A percentile compares a stretch with the other conserved stretches of the same genome.
phyloP scores from a whole-genome alignment of 2,329 filamentous ascomycete species.

The Fusarium luffae region DNA sequence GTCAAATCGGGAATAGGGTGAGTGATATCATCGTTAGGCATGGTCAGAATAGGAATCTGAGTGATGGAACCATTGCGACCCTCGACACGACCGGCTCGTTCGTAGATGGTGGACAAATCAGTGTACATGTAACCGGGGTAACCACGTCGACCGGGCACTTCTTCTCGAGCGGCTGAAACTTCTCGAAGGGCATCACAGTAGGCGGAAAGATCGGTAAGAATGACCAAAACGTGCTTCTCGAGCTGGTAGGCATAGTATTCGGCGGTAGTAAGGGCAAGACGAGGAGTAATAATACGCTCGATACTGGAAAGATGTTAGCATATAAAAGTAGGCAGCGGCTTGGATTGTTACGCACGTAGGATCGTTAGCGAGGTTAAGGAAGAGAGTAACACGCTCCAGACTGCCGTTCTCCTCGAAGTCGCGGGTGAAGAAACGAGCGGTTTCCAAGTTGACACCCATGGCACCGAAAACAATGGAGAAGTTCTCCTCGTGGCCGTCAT shows the following conservation, averaged over 20 bases:
- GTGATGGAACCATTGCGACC: conserved; percentile 99
- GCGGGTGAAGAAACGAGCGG: conserved; percentile 95
- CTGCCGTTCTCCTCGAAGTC: conserved; percentile 99
- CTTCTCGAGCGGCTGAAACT: conserved; percentile 96
- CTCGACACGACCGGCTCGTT: conserved; percentile 96
- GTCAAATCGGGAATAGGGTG: conserved; percentile 99
- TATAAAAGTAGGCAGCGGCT: neutral
- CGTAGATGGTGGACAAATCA: conserved; percentile 99
- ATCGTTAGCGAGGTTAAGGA: conserved; percentile 99
- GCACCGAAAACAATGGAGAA: conserved; percentile 99
- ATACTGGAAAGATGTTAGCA: conserved; percentile 68
- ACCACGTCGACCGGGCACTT: conserved; percentile 98
- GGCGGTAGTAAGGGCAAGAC: conserved; percentile 96
- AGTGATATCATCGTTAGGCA: conserved; percentile 99
- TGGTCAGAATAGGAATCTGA: conserved; percentile 97
- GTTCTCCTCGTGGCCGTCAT: conserved; percentile 98
- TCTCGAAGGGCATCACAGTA: conserved; percentile 99
- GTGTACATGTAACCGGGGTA: conserved; percentile 99
- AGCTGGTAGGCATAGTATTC: conserved; percentile 99
- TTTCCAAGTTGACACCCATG: conserved; percentile 99
- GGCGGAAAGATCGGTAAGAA: conserved; percentile 95
- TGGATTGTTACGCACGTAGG: conserved; percentile 79
- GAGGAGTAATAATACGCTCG: conserved; percentile 99
- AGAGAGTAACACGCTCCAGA: conserved; percentile 95
- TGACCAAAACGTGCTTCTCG: conserved; percentile 99